phyloP scores from a whole-genome alignment of 495 filamentous ascomycete genomes.

The Baudoinia panamericana region DNA sequence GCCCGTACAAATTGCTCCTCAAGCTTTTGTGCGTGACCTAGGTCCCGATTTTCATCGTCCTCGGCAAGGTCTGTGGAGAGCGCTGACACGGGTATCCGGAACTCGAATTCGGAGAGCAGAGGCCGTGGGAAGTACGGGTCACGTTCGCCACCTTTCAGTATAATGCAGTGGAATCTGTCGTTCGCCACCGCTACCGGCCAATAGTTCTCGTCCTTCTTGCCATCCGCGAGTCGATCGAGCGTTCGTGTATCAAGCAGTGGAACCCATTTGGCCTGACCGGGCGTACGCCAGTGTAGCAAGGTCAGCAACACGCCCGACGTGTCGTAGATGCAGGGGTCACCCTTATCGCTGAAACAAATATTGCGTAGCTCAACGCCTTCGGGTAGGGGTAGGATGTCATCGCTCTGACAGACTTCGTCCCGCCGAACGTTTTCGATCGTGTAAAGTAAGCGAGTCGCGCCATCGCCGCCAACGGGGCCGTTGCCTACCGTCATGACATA shows the following conservation, averaged over 20 bases:
- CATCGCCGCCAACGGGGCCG: constrained; percentile 67
- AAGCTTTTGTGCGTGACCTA: constrained; percentile 32
- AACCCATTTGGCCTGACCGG: constrained; percentile 77
- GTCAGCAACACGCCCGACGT: constrained; percentile 74
- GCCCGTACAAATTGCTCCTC: constrained; percentile 73
- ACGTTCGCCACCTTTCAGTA: constrained; percentile 86
- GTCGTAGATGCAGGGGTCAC: constrained; percentile 91
- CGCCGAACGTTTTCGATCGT: constrained; percentile 85
- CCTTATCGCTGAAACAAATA: constrained; percentile 83
- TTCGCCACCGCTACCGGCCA: constrained; percentile 92
- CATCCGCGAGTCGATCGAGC: constrained; percentile 65
- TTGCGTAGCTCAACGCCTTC: constrained; percentile 52
- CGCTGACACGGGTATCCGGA: constrained; percentile 65
- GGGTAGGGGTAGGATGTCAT: constrained; percentile 77
- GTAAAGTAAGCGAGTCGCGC: constrained; percentile 63
- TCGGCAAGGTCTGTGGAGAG: constrained; percentile 27
- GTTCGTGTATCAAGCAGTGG: constrained; percentile 80
- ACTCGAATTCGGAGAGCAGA: constrained; percentile 84
- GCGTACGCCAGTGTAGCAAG: constrained; percentile 78
- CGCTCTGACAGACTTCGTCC: constrained; percentile 82
- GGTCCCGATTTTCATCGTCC: constrained; percentile 30
- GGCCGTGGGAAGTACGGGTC: constrained; percentile 93
- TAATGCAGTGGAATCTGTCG: constrained; percentile 93
- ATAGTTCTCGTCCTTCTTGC: constrained; percentile 78
- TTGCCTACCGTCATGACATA: constrained; percentile 92